These are phyloP conservation scores for Begonia peltatifolia DNA, from an alignment of 306 rosid genomes.

Conservation along the genomic window DNA sequence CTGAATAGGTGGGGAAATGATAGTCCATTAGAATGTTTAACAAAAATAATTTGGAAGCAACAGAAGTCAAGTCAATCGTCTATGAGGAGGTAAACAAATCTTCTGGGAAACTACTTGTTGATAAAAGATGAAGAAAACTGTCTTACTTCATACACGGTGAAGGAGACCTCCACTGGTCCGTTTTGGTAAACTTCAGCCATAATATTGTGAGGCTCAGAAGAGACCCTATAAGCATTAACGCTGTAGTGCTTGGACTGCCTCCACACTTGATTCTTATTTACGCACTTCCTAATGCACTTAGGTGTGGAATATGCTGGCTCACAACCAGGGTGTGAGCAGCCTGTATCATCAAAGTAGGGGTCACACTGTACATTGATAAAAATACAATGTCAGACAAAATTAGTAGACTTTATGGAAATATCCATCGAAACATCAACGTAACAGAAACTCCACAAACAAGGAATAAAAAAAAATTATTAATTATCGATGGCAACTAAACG, in stretches of 20 bases:
- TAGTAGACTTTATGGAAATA: too few species aligned
- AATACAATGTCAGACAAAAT: too few species aligned
- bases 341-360: constrained; percentile 79
- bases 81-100: too few species aligned
- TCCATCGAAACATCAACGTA: too few species aligned
- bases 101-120: too few species aligned
- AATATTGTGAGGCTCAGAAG: constrained; percentile 46
- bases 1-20: too few species aligned
- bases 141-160: constrained; percentile 81
- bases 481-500: too few species aligned
- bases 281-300: constrained; percentile 60
- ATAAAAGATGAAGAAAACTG: constrained; percentile 2
- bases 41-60: too few species aligned
- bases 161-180: constrained; percentile 87
- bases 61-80: too few species aligned
- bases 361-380: constrained; percentile 45
- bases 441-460: too few species aligned
- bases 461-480: too few species aligned
- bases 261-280: constrained; percentile 55
- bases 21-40: too few species aligned
- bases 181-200: constrained; percentile 86
- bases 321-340: constrained; percentile 97
- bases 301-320: constrained; percentile 80
- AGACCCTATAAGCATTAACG: constrained; percentile 46
- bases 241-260: constrained; percentile 62